Conservation (phyloP, 148 eudicot genomes). For the Vaccinium vitisidaea region DNA sequence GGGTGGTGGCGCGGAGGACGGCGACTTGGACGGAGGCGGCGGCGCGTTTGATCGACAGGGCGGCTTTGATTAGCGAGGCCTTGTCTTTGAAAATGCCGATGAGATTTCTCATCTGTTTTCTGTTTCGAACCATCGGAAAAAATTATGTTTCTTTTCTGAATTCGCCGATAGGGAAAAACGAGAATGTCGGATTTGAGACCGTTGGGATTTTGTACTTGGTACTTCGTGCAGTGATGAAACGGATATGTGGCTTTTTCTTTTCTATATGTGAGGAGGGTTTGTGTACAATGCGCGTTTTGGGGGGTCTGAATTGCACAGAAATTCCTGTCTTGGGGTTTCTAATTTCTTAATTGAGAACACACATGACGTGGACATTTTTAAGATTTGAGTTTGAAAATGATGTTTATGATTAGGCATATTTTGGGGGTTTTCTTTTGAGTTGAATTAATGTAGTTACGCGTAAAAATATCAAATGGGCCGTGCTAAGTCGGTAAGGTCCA, state of each 20-base stretch:
- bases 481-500: too few species aligned
- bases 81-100: constrained; percentile 64
- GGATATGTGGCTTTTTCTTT: neutral
- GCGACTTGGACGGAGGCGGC: constrained; percentile 32
- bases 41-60: constrained; percentile 37
- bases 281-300: neutral
- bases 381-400: neutral
- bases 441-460: neutral
- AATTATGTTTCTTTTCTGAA: too few species aligned
- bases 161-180: neutral
- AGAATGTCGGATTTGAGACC: neutral
- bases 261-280: neutral
- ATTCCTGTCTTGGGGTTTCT: neutral
- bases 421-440: neutral
- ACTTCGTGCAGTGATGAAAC: neutral
- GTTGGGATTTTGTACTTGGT: neutral
- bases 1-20: constrained; percentile 58
- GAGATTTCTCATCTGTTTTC: constrained; percentile 32
- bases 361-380: neutral
- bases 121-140: constrained; percentile 29
- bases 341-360: neutral
- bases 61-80: constrained; percentile 50
- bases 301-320: neutral
- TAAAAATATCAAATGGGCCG: too few species aligned
- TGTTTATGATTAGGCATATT: neutral